phyloP scores from a whole-genome alignment of 805 yeast genomes.

The Maudiozyma saulgeensis region DNA sequence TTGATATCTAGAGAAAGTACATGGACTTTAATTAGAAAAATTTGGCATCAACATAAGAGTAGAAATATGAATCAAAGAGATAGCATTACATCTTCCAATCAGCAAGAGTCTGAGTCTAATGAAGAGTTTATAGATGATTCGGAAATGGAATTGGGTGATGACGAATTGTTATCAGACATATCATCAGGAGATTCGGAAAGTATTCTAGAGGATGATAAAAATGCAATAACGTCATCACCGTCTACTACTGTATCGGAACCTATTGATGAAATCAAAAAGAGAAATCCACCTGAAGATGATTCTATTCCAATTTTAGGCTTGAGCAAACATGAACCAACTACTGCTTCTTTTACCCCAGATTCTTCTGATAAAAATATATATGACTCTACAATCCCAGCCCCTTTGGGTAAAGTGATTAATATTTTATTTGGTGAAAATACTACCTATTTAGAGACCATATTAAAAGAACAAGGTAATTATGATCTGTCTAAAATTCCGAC shows the following conservation, averaged over 20 bases:
- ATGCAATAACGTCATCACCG: not conserved
- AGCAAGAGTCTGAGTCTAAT: not conserved
- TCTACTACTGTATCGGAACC: not conserved
- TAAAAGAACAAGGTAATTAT: slow-evolving; percentile 55
- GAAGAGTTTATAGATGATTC: not conserved
- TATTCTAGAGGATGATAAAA: not conserved
- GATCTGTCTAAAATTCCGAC: slow-evolving; percentile 44
- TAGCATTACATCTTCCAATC: not conserved
- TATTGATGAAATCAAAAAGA: not conserved
- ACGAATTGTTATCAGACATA: not conserved
- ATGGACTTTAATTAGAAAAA: slow-evolving; percentile 42
- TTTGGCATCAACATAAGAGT: slow-evolving; percentile 45
- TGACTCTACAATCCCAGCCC: slow-evolving; percentile 49
- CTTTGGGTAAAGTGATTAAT: slow-evolving; percentile 51
- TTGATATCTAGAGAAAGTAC: slow-evolving; percentile 50
- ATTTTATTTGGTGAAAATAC: slow-evolving; percentile 57
- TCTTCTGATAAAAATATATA: slow-evolving; percentile 45
- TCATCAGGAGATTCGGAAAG: not conserved
- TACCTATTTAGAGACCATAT: slow-evolving; percentile 33
- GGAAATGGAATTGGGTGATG: not conserved
- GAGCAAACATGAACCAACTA: slow-evolving; percentile 40
- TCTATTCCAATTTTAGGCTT: slow-evolving; percentile 21
- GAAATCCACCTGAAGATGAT: not conserved
- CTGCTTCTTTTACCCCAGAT: slow-evolving; percentile 34
- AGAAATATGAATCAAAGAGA: slow-evolving; percentile 1